Evolutionary conservation across 1,139 yeast genomes (phyloP), one percentile per base, ranked within the genome.

Genomic region (Zhuliangozyma parablackwelliae): DNA sequence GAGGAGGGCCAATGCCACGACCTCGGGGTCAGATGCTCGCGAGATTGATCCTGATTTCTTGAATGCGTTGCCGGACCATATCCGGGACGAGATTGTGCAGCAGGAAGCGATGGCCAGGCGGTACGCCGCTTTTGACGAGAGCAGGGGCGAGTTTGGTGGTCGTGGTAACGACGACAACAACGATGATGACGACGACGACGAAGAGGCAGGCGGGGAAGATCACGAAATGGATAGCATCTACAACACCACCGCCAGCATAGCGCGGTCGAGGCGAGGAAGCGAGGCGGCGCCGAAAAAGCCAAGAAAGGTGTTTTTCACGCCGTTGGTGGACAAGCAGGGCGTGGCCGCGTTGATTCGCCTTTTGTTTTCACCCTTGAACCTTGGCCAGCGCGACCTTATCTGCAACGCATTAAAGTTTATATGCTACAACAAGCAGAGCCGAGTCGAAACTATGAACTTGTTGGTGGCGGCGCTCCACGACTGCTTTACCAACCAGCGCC

Each of bases 31-130:
- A 0, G 65, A 61, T 21, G 60, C 72, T 5, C 69, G 89, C 32
- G 95, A 84, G 49, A 75, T 87, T 39, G 95, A 84, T 51, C 86
- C 89, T 1, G 92, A 82, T 33, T 89, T 89, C 56, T 66, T 89
- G 48, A 80, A 82, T 30, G 94, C 95, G 0, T 69, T 89, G 13
- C 96, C 97, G 0, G 85, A 78, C 6, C 77, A 69, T 36, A 72
- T 89, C 29, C 67, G 96, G 25, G 78, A 79, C 27, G 95, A 86
- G 49, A 78, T 88, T 31, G 58, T 85, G 31, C 82, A 78, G 29
- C 88, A 82, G 41, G 94, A 86, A 47, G 69, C 72, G 1, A 65
- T 75, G 46, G 72, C 76, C 2, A 50, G 76, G 29, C 54, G 75
- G 31, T 64, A 57, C 41, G 54, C 69, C 1, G 50, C 54, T 5